Percentiles rank a stretch among this genome's conserved stretches.
phyloP scores from a whole-genome alignment of 2,329 filamentous ascomycete species.

The Cytospora piceicola region DNA sequence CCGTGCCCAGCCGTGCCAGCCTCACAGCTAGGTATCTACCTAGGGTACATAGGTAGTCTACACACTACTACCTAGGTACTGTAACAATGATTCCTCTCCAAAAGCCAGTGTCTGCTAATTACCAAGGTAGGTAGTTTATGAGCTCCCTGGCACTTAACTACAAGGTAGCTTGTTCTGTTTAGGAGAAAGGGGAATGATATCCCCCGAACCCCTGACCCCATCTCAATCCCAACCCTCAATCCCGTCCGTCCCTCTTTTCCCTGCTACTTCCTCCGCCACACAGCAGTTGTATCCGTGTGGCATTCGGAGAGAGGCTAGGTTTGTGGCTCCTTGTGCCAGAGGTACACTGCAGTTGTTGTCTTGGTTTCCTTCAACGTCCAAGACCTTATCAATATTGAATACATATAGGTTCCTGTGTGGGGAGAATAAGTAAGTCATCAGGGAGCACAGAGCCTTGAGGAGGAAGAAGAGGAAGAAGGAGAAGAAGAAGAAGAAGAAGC shows the following conservation, averaged over 20 bases:
- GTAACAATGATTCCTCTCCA: neutral
- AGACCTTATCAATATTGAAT: neutral
- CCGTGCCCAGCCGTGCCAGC: conserved; percentile 1
- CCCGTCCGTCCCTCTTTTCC: neutral
- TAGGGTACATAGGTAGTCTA: no score
- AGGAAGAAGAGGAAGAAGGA: no score
- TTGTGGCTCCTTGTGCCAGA: conserved; percentile 2
- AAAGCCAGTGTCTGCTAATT: neutral
- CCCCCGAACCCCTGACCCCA: neutral
- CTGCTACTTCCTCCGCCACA: neutral
- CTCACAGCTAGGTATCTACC: neutral
- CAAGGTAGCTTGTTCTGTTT: neutral
- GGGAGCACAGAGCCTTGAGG: neutral
- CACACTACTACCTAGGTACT: neutral
- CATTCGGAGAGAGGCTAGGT: neutral
- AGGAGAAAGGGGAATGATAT: neutral
- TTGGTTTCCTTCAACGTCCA: neutral
- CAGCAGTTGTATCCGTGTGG: neutral
- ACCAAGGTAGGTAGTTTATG: no score
- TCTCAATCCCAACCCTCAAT: no score
- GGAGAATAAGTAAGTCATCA: neutral
- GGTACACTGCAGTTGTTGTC: conserved; percentile 4
- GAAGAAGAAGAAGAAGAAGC: neutral
- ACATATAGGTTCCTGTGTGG: neutral
- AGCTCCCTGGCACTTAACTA: neutral